phyloP scores from a whole-genome alignment of 2,329 filamentous ascomycete species.

The Epichloe sp. region DNA sequence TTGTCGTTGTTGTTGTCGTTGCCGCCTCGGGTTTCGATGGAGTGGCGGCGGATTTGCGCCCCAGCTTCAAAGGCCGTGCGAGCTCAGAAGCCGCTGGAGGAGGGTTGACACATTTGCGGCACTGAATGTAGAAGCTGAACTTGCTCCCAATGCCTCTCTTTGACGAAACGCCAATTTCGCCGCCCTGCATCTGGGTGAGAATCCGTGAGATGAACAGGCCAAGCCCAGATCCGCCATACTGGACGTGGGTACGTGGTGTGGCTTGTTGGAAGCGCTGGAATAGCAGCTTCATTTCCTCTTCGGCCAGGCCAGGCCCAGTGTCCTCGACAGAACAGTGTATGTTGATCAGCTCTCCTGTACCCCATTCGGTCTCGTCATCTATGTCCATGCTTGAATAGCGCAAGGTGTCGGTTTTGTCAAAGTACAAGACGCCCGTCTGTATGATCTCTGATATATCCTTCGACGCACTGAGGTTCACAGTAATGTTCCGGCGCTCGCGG shows the following conservation, averaged over 20 bases:
- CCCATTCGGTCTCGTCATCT: conserved; percentile 52
- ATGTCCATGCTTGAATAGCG: conserved; percentile 25
- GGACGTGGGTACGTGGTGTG: conserved; percentile 54
- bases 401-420: conserved; percentile 30
- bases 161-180: conserved; percentile 61
- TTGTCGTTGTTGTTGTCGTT: neutral
- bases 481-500: conserved; percentile 45
- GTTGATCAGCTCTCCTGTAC: conserved; percentile 55
- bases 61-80: conserved; percentile 23
- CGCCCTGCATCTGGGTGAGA: conserved; percentile 63
- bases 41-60: conserved; percentile 12
- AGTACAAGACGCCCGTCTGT: conserved; percentile 30
- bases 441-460: conserved; percentile 31
- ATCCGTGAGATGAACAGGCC: conserved; percentile 67
- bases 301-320: conserved; percentile 52
- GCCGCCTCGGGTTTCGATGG: conserved; percentile 6
- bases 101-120: conserved; percentile 38
- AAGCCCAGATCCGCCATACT: conserved; percentile 58
- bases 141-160: conserved; percentile 55
- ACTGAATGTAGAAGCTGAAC: conserved; percentile 66
- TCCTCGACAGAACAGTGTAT: conserved; percentile 61
- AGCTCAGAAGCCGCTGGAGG: conserved; percentile 24
- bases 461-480: conserved; percentile 52
- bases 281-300: conserved; percentile 51
- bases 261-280: conserved; percentile 60